A percentile compares a stretch with the other conserved stretches of the same genome.
Conservation (phyloP, 73 alveolate genomes). For the Tetrahymena malaccensis region DNA sequence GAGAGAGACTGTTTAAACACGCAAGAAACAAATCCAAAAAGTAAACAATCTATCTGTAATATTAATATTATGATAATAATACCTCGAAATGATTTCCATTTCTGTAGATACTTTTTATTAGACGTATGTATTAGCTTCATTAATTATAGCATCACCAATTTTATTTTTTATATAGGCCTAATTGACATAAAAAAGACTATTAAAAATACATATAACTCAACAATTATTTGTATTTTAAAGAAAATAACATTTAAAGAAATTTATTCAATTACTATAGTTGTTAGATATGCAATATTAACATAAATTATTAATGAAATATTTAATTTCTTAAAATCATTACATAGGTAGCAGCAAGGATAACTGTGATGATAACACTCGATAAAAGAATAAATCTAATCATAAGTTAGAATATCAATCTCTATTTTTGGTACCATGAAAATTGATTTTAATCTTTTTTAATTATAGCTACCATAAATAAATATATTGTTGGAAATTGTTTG, state of each 20-base stretch:
- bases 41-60: not conserved
- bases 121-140: not conserved
- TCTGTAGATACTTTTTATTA: not conserved
- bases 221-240: not conserved
- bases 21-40: not conserved
- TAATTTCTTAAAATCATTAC: not conserved
- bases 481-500: not conserved
- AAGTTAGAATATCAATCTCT: not conserved
- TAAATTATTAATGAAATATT: too few species aligned
- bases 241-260: not conserved
- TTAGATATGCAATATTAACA: not conserved
- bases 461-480: not conserved
- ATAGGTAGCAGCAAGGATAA: not conserved
- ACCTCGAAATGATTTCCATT: not conserved
- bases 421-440: not conserved
- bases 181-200: not conserved
- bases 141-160: not conserved
- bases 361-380: not conserved
- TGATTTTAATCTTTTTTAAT: not conserved
- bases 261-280: not conserved
- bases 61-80: not conserved
- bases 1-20: not conserved
- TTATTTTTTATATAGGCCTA: not conserved
- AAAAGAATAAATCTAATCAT: not conserved
- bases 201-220: not conserved